Evolutionary conservation across 768 basidiomycete genomes (phyloP), one percentile per base, ranked within the genome.

Genomic region (Tephrocybe rancida): DNA sequence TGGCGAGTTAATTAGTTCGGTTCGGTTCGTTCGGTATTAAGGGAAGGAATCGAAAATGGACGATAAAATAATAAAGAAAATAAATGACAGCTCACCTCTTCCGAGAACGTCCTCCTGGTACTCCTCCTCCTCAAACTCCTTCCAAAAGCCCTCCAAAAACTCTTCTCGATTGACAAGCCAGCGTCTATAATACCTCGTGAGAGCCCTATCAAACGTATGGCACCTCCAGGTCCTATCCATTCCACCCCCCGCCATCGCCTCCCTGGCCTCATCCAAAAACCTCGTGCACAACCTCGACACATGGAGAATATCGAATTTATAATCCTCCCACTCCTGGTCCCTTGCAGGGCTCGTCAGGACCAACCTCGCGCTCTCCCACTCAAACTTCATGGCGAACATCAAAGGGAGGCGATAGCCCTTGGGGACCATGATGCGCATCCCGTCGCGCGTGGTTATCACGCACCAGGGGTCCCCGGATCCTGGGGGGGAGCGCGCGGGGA

Each of bases 301-400:
- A 62, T 80, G 74, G 18, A 80, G 45, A 42, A 80, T 73, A 52
- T 78, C 75, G 50, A 70, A 76, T 42, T 70, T 73, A 52, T 71
- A 72, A 26, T 69, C 64, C 0, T 68, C 64, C 78, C 78, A 80
- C 52, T 80, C 78, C 32, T 60, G 58, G 21, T 66, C 60, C 3
- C 68, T 64, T 21, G 66, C 60, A 22, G 52, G 52, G 4, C 73
- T 70, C 5, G 70, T 72, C 46, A 77, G 54, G 10, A 78, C 74
- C 25, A 80, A 69, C 50, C 68, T 57, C 3, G 78, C 56, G 11
- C 68, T 70, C 53, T 73, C 72, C 76, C 76, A 80, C 48, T 70
- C 70, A 52, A 75, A 78, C 48, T 73, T 73, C 32, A 74, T 74
- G 19, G 74, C 67, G 61, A 77, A 80, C 68, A 80, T 70, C 16